phyloP scores from a whole-genome alignment of 352 stramenopile genomes.

The Blastocystis hominis region DNA sequence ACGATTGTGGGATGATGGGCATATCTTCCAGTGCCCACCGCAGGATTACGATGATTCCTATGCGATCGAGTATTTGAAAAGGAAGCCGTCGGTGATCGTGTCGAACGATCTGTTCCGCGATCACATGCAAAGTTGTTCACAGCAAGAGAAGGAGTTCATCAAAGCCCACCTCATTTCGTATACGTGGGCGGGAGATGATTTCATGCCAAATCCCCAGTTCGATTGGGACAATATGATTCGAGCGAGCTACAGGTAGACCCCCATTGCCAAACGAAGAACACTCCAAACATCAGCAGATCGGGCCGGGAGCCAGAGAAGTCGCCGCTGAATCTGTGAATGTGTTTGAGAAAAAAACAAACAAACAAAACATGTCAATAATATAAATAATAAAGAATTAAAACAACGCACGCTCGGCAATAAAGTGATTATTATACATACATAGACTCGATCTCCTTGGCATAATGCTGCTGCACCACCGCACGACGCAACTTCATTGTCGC shows the following conservation, averaged over 20 bases:
- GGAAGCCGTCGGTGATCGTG: constrained; percentile 70
- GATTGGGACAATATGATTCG: constrained; percentile 47
- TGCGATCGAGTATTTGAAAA: constrained; percentile 72
- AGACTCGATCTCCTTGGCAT: constrained; percentile 73
- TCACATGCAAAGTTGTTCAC: constrained; percentile 69
- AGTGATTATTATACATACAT: constrained; percentile 67
- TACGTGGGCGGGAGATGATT: constrained; percentile 72
- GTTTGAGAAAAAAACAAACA: too few species aligned
- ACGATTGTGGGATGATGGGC: background rate
- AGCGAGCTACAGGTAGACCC: background rate
- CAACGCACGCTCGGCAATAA: too few species aligned
- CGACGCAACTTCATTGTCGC: constrained; percentile 90
- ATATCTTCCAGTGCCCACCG: constrained; percentile 59
- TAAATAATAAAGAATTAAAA: too few species aligned
- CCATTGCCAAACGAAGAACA: background rate
- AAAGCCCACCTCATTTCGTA: constrained; percentile 71
- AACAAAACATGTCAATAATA: too few species aligned
- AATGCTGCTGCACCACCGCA: constrained; percentile 80
- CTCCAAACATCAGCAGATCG: too few species aligned
- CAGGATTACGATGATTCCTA: constrained; percentile 76
- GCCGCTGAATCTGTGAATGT: too few species aligned
- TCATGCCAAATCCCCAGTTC: constrained; percentile 73
- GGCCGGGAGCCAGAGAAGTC: too few species aligned
- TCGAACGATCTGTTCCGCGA: constrained; percentile 76
- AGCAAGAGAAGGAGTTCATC: constrained; percentile 68